These are phyloP conservation scores for Leishmania amazonensis DNA, from an alignment of 208 protist species.

Conservation along the genomic window DNA sequence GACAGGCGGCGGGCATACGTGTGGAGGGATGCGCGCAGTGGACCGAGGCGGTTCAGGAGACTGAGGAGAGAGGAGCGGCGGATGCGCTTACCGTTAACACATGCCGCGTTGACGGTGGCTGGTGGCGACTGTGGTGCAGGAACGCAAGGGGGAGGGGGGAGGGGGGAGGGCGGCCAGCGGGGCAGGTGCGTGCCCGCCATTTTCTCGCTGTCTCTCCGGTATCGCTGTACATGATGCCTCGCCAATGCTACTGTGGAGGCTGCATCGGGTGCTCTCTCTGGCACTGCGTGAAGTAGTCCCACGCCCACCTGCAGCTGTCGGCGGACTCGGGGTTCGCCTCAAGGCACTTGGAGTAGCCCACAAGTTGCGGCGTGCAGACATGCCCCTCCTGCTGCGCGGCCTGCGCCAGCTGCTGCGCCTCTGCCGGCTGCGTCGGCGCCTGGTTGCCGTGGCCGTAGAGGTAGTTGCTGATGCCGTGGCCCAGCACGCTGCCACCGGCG, in stretches of 20 bases:
- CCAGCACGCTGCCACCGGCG: conserved; percentile 79
- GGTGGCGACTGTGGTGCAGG: background rate
- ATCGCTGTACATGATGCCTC: background rate
- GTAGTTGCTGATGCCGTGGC: conserved; percentile 90
- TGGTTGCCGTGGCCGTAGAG: conserved; percentile 70
- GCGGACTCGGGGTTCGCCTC: conserved; percentile 64
- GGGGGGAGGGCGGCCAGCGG: background rate
- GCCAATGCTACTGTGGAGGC: background rate
- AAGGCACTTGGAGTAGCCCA: conserved; percentile 83
- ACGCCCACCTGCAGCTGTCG: conserved; percentile 86
- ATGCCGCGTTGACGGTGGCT: background rate
- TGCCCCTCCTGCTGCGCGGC: conserved; percentile 63
- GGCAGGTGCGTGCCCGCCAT: background rate
- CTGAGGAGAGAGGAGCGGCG: background rate
- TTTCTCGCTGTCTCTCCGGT: background rate
- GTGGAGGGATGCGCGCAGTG: too few species aligned
- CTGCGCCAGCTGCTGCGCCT: conserved; percentile 81
- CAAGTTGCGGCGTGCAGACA: conserved; percentile 67
- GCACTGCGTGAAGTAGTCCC: conserved; percentile 89
- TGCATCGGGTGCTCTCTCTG: conserved; percentile 39
- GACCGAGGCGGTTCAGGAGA: background rate
- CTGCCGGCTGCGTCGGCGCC: conserved; percentile 73
- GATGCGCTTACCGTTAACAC: background rate
- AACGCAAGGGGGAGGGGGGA: too few species aligned
- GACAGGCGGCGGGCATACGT: too few species aligned